Evolutionary conservation across 2,329 filamentous ascomycete species (phyloP), one percentile per base, ranked within the genome.

Genomic region (Geosmithia morbida): DNA sequence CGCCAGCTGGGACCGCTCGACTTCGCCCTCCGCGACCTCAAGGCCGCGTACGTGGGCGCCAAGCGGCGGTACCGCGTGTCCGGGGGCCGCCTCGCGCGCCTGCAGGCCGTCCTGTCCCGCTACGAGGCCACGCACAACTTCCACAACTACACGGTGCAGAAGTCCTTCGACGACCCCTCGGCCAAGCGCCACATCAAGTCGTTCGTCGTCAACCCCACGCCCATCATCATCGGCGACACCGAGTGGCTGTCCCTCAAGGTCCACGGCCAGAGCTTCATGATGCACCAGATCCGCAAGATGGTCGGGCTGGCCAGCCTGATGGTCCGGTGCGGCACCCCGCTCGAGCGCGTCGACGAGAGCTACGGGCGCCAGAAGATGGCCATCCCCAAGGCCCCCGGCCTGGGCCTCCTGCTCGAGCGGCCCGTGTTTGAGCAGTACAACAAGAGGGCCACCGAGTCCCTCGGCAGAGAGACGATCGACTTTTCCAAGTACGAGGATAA

Each of bases 241-340:
- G 85, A 98, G 69, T 98, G 92, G 92, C 72, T 98, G 4, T 92
- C 85, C 42, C 72, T 97, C 54, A 95, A 94, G 62, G 89, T 98
- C 20, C 92, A 98, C 64, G 92, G 92, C 0, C 92, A 98, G 66
- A 90, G 84, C 59, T 98, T 98, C 74, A 98, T 98, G 92, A 98
- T 98, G 92, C 92, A 98, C 65, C 92, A 98, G 68, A 98, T 98
- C 64, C 83, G 92, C 58, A 98, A 97, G 67, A 97, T 98, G 92
- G 87, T 98, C 16, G 87, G 86, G 48, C 88, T 98, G 83, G 87
- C 81, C 8, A 80, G 87, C 33, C 72, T 98, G 50, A 71, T 90
- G 6, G 83, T 94, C 7, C 82, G 92, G 39, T 94, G 85, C 61
- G 92, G 87, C 46, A 82, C 82, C n/a, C 72, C 85, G 3, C 70